Evolutionary conservation across 1,139 yeast species (phyloP), one percentile per base, ranked within the genome.

Genomic region (Scheffersomyces segobiensis): DNA sequence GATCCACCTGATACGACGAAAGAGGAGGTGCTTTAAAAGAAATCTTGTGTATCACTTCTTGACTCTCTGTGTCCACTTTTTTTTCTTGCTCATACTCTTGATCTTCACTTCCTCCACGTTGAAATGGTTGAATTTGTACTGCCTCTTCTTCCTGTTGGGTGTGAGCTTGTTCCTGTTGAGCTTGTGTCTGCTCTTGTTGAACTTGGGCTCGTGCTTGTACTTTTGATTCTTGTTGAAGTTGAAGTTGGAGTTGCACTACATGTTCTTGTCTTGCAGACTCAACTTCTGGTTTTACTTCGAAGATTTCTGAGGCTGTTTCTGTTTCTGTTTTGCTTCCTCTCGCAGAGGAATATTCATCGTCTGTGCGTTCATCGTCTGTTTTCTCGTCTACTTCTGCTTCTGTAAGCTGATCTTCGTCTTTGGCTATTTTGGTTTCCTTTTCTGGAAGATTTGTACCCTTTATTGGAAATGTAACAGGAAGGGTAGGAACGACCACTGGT

Each of bases 1-100:
- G 89, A 62, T 86, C 91, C 1, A 88, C 92, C 39, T 83, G 83
- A 68, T 87, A 88, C 0, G 83, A 68, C 2, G 59, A 62, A 19
- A 80, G 67, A 0, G 80, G 79, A 1, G 84, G 84, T 19, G 62
- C 63, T 3, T 21, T 26, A 24, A 52, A 39, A 19, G 52, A 26
- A n/a, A 51, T 42, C 50, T 48, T 48, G 5, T 20, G 21, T 24
- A 26, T 32, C n/a, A 10, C 18, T 21, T 53, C 32, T 18, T 48
- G 20, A 46, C 7, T 22, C 24, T 18, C 21, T n/a, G 18, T 14
- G 22, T 32, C 22, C 50, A 50, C 18, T 21, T 49, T 51, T 18
- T 20, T 20, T 46, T 57, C 50, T 19, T 39, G 50, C 39, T 22
- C 50, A n/a, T 54, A n/a, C 12, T 49, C 21, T 6, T 48, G 54